A percentile compares a stretch with the other conserved stretches of the same genome.
Conservation (phyloP, 2,329 filamentous ascomycete species). For the Periglandula ipomoeae region DNA sequence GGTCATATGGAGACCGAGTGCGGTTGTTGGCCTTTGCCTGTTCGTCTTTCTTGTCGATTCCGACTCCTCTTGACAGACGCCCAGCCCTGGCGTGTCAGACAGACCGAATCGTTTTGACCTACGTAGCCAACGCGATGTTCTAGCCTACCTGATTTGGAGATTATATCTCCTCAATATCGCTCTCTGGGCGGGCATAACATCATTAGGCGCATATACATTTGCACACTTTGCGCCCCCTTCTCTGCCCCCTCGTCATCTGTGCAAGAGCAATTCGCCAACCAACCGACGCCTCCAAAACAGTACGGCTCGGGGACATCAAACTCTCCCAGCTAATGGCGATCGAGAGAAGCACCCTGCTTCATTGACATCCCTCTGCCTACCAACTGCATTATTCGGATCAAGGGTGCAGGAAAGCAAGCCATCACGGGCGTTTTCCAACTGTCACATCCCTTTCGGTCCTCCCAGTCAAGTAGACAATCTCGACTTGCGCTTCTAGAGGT, state of each 20-base stretch:
- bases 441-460: slow-evolving; percentile 8
- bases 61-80: background rate
- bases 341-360: slow-evolving; percentile 1
- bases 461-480: slow-evolving; percentile 8
- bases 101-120: slow-evolving; percentile 17
- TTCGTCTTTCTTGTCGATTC: background rate
- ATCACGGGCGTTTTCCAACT: slow-evolving; percentile 8
- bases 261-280: background rate
- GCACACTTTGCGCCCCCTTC: slow-evolving; percentile 5
- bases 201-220: slow-evolving; percentile 1
- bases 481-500: slow-evolving; percentile 6
- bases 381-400: slow-evolving; percentile 6
- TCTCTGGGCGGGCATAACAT: slow-evolving; percentile 6
- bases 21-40: slow-evolving; percentile 5
- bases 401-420: slow-evolving; percentile 6
- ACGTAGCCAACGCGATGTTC: slow-evolving; percentile 15
- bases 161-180: slow-evolving; percentile 16
- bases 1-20: slow-evolving; percentile 7
- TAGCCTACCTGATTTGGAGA: slow-evolving; percentile 17
- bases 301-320: slow-evolving; percentile 2
- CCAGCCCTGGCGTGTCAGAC: slow-evolving; percentile 9
- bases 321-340: slow-evolving; percentile 1
- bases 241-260: background rate
- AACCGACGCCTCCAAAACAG: background rate
- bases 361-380: background rate